A percentile compares a stretch with the other conserved stretches of the same genome.
Conservation (phyloP, 768 basidiomycete genomes). For the Hypholoma fasciculare region DNA sequence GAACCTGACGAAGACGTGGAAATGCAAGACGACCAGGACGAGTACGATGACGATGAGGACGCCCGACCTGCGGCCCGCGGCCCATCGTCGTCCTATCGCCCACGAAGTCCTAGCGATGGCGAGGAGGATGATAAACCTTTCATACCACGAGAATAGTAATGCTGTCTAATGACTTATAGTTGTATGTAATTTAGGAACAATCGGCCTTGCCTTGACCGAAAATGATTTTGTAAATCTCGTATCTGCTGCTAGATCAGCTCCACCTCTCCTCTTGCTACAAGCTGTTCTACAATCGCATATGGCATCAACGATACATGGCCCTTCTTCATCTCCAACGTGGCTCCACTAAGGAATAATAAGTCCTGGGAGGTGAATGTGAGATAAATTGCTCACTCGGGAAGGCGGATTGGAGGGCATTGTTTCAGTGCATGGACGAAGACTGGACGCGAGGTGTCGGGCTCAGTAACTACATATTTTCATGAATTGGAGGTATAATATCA, state of each 20-base stretch:
- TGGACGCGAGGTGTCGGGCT: constrained; percentile 73
- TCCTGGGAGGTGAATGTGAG: neutral
- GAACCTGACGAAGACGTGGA: constrained; percentile 23
- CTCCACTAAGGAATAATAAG: constrained; percentile 47
- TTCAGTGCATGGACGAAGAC: constrained; percentile 82
- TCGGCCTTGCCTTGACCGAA: neutral
- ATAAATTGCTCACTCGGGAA: constrained; percentile 61
- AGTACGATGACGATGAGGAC: constrained; percentile 19
- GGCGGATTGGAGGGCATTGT: constrained; percentile 62
- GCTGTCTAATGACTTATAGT: neutral
- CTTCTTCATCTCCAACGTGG: constrained; percentile 70
- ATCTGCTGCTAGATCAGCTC: constrained; percentile 60
- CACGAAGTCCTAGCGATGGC: constrained; percentile 38
- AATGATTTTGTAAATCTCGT: constrained; percentile 7
- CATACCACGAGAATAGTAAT: constrained; percentile 34
- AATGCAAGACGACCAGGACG: constrained; percentile 29
- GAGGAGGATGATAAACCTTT: constrained; percentile 47
- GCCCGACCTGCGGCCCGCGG: constrained; percentile 7
- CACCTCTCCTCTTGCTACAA: constrained; percentile 69
- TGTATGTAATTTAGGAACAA: constrained; percentile 15
- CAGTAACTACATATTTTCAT: constrained; percentile 51
- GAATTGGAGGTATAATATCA: neutral
- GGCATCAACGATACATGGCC: constrained; percentile 82
- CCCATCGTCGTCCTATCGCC: constrained; percentile 27
- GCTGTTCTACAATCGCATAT: constrained; percentile 74